Conservation (phyloP, 495 filamentous ascomycete species). For the Usnea hakonensis region DNA sequence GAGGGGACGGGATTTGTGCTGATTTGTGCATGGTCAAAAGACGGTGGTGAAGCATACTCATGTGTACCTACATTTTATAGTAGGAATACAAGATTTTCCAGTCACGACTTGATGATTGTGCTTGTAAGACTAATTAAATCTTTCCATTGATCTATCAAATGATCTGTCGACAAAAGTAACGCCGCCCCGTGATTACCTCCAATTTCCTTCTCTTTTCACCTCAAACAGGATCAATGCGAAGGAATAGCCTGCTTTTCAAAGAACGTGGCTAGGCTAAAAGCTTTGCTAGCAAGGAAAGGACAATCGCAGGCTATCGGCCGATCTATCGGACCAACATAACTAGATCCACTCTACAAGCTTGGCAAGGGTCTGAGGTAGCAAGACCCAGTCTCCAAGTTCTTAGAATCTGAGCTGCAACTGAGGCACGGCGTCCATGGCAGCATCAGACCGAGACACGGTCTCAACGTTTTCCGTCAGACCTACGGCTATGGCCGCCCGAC, state of each 20-base stretch:
- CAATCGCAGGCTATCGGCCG: background rate
- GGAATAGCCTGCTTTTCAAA: background rate
- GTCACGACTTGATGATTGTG: background rate
- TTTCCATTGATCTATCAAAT: slow-evolving; percentile 1
- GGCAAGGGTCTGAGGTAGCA: background rate
- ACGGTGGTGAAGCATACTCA: background rate
- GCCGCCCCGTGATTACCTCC: background rate
- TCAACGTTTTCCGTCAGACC: background rate
- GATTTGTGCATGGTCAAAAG: slow-evolving; percentile 23
- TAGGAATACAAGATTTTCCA: slow-evolving; percentile 13
- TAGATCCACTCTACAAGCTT: background rate
- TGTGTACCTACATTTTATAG: slow-evolving; percentile 13
- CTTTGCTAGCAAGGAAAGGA: background rate
- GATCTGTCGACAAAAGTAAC: background rate
- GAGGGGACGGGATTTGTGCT: slow-evolving; percentile 22
- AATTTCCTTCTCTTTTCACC: background rate
- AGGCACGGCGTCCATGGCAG: background rate
- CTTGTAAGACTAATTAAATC: background rate
- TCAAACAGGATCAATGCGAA: background rate
- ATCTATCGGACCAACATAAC: background rate
- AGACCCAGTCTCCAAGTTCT: background rate
- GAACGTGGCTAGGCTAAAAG: background rate
- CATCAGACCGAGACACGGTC: background rate
- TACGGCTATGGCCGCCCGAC: background rate
- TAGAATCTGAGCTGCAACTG: background rate